Percentiles rank a stretch among this genome's conserved stretches.
These are phyloP conservation scores for Zizania palustris DNA, from an alignment of 202 grass and related monocot genomes.

Conservation along the genomic window DNA sequence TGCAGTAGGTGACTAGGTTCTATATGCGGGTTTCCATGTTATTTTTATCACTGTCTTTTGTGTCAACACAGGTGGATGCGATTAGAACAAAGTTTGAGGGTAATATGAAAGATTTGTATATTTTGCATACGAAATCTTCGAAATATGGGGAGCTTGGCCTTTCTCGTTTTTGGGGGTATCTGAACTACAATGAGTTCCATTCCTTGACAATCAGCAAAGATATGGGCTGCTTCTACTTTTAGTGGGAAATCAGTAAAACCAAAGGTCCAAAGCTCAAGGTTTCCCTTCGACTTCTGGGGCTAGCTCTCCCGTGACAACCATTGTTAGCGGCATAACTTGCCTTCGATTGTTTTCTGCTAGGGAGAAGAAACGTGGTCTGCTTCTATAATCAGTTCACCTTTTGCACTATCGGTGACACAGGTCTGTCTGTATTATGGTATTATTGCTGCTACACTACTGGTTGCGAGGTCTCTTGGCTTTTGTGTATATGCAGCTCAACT, in stretches of 20 bases:
- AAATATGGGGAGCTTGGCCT: slow-evolving; percentile 76
- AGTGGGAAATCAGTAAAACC: neutral
- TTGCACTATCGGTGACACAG: slow-evolving; percentile 11
- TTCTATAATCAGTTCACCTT: slow-evolving; percentile 25
- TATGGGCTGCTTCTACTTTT: slow-evolving; percentile 53
- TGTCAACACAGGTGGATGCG: slow-evolving; percentile 57
- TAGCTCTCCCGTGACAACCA: neutral
- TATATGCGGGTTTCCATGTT: neutral
- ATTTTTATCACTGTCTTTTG: slow-evolving; percentile 9
- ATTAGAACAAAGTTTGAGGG: slow-evolving; percentile 63
- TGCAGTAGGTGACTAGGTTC: slow-evolving; percentile 37
- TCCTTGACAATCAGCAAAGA: slow-evolving; percentile 49
- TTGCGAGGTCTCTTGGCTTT: slow-evolving; percentile 7
- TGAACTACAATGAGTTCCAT: slow-evolving; percentile 92
- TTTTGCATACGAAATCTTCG: slow-evolving; percentile 68
- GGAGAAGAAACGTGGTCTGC: slow-evolving; percentile 1
- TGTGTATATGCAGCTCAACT: slow-evolving; percentile 1
- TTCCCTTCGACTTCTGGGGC: slow-evolving; percentile 2
- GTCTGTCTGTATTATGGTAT: neutral
- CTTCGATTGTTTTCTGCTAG: neutral
- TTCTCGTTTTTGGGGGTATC: slow-evolving; percentile 80
- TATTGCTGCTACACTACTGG: neutral
- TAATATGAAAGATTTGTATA: slow-evolving; percentile 68
- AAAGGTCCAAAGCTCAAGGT: neutral
- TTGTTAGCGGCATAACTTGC: neutral